Percentiles rank a stretch among this genome's conserved stretches.
These are phyloP conservation scores for Aspergillus fumigatiaffinis DNA, from an alignment of 2,329 filamentous ascomycete species.

Conservation along the genomic window DNA sequence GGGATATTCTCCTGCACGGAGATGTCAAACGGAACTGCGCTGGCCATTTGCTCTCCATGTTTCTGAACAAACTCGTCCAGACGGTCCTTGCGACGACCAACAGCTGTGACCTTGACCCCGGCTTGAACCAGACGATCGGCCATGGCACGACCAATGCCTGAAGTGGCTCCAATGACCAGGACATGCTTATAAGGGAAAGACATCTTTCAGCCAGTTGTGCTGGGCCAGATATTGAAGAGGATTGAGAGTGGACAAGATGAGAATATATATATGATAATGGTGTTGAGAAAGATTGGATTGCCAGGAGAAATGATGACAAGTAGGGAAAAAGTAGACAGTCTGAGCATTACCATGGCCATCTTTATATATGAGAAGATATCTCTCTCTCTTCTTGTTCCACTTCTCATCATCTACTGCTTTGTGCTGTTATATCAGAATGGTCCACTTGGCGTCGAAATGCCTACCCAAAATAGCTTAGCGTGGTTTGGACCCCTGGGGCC, in stretches of 20 bases:
- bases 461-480: not conserved
- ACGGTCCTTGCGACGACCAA: slow-evolving; percentile 52
- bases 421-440: not conserved
- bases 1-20: slow-evolving; percentile 41
- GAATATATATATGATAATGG: not conserved
- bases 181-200: slow-evolving; percentile 54
- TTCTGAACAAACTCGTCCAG: slow-evolving; percentile 47
- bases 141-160: slow-evolving; percentile 51
- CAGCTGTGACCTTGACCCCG: slow-evolving; percentile 52
- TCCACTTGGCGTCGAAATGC: not conserved
- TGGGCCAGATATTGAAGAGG: no score
- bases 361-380: no score
- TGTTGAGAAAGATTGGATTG: no score
- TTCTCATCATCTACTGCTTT: not conserved
- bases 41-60: slow-evolving; percentile 43
- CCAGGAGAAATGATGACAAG: not conserved
- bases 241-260: not conserved
- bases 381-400: no score
- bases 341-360: not conserved
- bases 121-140: slow-evolving; percentile 45
- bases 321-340: not conserved
- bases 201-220: slow-evolving; percentile 31
- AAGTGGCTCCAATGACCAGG: slow-evolving; percentile 53
- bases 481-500: no score
- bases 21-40: slow-evolving; percentile 46